Evolutionary conservation across 1,284 basidiomycete species (phyloP).

Genomic region (Moniliella sp.): DNA sequence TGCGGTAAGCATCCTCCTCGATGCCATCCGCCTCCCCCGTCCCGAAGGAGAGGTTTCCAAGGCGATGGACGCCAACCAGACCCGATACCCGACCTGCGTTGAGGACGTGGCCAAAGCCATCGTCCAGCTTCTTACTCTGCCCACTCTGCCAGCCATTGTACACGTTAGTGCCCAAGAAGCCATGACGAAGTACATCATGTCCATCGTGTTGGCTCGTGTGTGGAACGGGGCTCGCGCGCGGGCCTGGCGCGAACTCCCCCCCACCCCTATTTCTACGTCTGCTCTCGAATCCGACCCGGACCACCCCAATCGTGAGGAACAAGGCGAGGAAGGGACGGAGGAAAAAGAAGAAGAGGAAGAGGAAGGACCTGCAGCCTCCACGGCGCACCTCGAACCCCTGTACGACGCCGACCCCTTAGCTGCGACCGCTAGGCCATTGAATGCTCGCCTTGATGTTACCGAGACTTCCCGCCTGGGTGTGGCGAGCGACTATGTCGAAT

Average conservation of each 20-base stretch:
- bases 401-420: conserved; percentile 21
- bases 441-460: conserved; percentile 23
- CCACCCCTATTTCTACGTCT: too few species aligned
- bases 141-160: conserved; percentile 30
- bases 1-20: conserved; percentile 25
- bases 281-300: too few species aligned
- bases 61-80: conserved; percentile 30
- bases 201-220: conserved; percentile 16
- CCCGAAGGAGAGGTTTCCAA: conserved; percentile 4
- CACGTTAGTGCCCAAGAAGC: conserved; percentile 37
- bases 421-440: conserved; percentile 18
- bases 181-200: conserved; percentile 39
- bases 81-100: conserved; percentile 39
- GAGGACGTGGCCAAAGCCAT: conserved; percentile 37
- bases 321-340: too few species aligned
- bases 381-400: conserved; percentile 19
- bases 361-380: too few species aligned
- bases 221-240: conserved; percentile 13
- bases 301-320: too few species aligned
- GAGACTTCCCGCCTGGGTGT: conserved; percentile 14
- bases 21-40: conserved; percentile 9
- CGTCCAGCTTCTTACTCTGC: conserved; percentile 26
- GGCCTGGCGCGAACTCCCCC: too few species aligned
- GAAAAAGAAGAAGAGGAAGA: too few species aligned
- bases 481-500: conserved; percentile 10